Conservation (phyloP, 2,329 filamentous ascomycete genomes). For the Cladosporium velox region DNA sequence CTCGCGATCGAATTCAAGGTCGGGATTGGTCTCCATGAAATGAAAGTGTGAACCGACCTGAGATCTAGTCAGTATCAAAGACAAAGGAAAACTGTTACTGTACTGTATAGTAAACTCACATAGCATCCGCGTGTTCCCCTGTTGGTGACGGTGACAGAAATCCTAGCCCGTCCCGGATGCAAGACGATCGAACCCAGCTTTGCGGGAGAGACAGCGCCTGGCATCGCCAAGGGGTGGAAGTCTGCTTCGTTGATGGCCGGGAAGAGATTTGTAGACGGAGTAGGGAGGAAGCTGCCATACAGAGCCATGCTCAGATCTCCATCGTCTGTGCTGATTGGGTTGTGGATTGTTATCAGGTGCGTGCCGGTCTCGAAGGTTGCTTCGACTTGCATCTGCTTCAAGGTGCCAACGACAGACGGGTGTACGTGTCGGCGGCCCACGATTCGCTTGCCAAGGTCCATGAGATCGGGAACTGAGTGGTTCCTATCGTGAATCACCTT, state of each 20-base stretch:
- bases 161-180: slow-evolving; percentile 37
- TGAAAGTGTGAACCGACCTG: slow-evolving; percentile 86
- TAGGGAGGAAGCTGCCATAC: slow-evolving; percentile 85
- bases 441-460: slow-evolving; percentile 87
- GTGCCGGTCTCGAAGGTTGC: slow-evolving; percentile 89
- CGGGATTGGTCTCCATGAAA: slow-evolving; percentile 88
- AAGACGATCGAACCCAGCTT: not conserved
- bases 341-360: slow-evolving; percentile 90
- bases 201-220: not conserved
- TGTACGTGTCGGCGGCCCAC: slow-evolving; percentile 89
- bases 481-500: slow-evolving; percentile 97
- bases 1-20: slow-evolving; percentile 79
- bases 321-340: slow-evolving; percentile 82
- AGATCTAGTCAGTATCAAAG: not conserved
- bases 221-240: not conserved
- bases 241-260: slow-evolving; percentile 64
- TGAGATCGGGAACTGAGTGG: slow-evolving; percentile 88
- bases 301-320: slow-evolving; percentile 83
- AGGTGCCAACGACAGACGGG: slow-evolving; percentile 75
- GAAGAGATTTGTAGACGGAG: slow-evolving; percentile 63
- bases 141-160: not conserved
- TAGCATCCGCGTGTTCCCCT: not conserved
- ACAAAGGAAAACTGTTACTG: not conserved
- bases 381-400: slow-evolving; percentile 87
- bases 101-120: not conserved